Conservation (phyloP, 2,329 filamentous ascomycete genomes). For the Talaromyces sp. region DNA sequence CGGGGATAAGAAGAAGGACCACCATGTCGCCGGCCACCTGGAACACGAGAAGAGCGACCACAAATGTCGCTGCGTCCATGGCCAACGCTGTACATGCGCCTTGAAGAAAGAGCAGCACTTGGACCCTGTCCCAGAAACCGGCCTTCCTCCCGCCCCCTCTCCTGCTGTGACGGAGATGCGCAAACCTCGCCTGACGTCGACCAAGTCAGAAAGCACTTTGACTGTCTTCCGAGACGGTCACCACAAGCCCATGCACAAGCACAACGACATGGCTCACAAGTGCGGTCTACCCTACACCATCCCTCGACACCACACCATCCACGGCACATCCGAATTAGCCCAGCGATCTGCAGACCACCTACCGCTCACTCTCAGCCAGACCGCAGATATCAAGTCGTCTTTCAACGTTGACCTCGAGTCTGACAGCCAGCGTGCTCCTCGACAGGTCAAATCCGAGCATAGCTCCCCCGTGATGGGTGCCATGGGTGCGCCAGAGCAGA, state of each 20-base stretch:
- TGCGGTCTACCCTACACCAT: constrained; percentile 59
- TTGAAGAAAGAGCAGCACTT: constrained; percentile 52
- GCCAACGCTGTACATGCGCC: constrained; percentile 55
- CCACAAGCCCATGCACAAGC: constrained; percentile 59
- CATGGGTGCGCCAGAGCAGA: constrained; percentile 24
- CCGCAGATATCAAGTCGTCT: constrained; percentile 23
- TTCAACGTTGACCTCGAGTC: constrained; percentile 23
- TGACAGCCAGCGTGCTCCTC: constrained; percentile 23
- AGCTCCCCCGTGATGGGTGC: constrained; percentile 37
- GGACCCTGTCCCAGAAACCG: constrained; percentile 45
- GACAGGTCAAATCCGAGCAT: constrained; percentile 40
- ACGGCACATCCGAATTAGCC: constrained; percentile 39
- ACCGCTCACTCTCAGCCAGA: constrained; percentile 28
- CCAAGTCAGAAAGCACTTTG: constrained; percentile 54
- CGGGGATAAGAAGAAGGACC: constrained; percentile 73
- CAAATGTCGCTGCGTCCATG: constrained; percentile 49
- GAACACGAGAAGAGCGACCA: constrained; percentile 28
- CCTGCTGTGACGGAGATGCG: constrained; percentile 39
- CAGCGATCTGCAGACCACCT: constrained; percentile 50
- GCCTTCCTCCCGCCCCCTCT: constrained; percentile 35
- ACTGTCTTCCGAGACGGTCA: constrained; percentile 59
- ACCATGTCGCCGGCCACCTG: constrained; percentile 20
- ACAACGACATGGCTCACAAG: constrained; percentile 59
- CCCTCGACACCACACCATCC: constrained; percentile 48
- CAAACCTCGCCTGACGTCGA: constrained; percentile 52